Evolutionary conservation across 2,329 filamentous ascomycete species (phyloP).

Genomic region (Uncinocarpus reesii): DNA sequence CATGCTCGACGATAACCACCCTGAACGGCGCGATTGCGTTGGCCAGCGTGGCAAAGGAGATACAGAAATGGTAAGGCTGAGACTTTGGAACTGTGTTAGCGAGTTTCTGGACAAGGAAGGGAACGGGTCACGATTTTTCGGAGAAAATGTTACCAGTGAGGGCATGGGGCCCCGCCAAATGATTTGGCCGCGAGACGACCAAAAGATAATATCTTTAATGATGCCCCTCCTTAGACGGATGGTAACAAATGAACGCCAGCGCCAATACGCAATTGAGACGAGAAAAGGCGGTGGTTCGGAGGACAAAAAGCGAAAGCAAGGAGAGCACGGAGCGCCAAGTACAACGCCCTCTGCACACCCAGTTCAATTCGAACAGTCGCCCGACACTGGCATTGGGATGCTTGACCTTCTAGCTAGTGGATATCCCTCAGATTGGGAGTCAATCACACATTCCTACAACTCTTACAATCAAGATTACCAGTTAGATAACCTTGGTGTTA

Average conservation of each 20-base stretch:
- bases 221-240: slow-evolving; percentile 48
- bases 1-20: slow-evolving; percentile 47
- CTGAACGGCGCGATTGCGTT: slow-evolving; percentile 48
- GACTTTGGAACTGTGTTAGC: slow-evolving; percentile 47
- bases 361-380: slow-evolving; percentile 22
- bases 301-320: slow-evolving; percentile 30
- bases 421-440: slow-evolving; percentile 33
- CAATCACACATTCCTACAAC: slow-evolving; percentile 30
- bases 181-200: slow-evolving; percentile 46
- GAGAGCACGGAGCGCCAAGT: slow-evolving; percentile 18
- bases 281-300: slow-evolving; percentile 39
- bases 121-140: slow-evolving; percentile 44
- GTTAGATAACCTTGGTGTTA: slow-evolving; percentile 33
- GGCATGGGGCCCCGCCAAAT: slow-evolving; percentile 33
- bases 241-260: slow-evolving; percentile 51
- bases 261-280: slow-evolving; percentile 48
- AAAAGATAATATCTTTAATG: slow-evolving; percentile 48
- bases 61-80: slow-evolving; percentile 47
- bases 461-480: slow-evolving; percentile 32
- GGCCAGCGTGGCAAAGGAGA: slow-evolving; percentile 47
- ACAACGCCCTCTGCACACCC: slow-evolving; percentile 19
- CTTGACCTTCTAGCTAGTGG: slow-evolving; percentile 30
- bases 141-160: slow-evolving; percentile 37
- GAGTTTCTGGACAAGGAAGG: slow-evolving; percentile 44
- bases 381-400: slow-evolving; percentile 25